phyloP scores from a whole-genome alignment of 768 basidiomycete genomes.

The Mycena leptocephala region DNA sequence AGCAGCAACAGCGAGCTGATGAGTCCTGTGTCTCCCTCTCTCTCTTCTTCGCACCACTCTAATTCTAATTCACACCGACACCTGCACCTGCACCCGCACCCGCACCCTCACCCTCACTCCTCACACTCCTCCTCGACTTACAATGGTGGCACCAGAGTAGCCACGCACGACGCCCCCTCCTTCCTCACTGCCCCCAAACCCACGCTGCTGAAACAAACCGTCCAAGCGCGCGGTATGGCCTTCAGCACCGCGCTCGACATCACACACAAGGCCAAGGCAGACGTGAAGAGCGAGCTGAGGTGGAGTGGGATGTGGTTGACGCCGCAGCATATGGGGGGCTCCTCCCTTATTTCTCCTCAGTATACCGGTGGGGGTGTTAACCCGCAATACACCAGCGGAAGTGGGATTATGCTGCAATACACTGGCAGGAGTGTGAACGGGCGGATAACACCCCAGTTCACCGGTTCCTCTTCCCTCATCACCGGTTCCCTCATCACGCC shows the following conservation, averaged over 20 bases:
- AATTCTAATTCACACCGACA: background rate
- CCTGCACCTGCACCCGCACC: background rate
- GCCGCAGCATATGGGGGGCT: constrained; percentile 32
- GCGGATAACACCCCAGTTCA: too few species aligned
- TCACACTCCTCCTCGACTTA: too few species aligned
- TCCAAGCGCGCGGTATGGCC: constrained; percentile 48
- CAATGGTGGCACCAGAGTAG: too few species aligned
- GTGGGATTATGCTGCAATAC: background rate
- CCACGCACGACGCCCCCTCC: too few species aligned
- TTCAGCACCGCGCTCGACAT: constrained; percentile 60
- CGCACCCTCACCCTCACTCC: background rate
- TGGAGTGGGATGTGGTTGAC: constrained; percentile 35
- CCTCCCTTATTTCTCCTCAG: constrained; percentile 16
- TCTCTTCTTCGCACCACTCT: too few species aligned
- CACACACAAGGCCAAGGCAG: constrained; percentile 56
- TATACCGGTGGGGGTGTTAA: constrained; percentile 17
- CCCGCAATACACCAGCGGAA: constrained; percentile 24
- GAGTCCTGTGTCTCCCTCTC: background rate
- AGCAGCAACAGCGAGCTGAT: background rate
- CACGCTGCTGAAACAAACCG: constrained; percentile 8
- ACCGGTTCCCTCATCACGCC: too few species aligned
- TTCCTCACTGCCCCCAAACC: too few species aligned
- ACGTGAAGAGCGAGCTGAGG: constrained; percentile 37
- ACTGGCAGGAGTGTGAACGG: background rate
- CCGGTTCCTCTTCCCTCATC: too few species aligned